Base-by-base conservation (phyloP, 208 protist species). In the Leishmania gerbilli region DNA sequence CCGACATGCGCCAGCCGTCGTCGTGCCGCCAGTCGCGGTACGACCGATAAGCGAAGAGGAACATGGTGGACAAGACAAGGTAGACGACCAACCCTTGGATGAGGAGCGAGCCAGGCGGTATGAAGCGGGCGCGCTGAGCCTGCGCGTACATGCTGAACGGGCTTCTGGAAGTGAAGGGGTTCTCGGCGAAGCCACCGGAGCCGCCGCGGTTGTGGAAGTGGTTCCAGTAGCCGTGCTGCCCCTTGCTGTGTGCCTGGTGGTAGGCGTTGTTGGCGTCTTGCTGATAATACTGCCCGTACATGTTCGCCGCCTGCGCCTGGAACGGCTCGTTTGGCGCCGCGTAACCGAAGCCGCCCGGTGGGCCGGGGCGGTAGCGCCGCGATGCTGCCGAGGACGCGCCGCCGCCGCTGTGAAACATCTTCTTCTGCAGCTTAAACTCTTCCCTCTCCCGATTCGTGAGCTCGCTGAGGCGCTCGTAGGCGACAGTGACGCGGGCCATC, bases 401-500 rank as follows among this genome's bases (percentile, higher is more conserved):
- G 74, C 79, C 79, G 37, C 86, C 84, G 11, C 82, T 77, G 51
- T 82, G 82, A 55, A 88, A 92, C 42, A 79, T 74, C 56, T 79
- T 86, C 68, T 79, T 64, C 76, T 92, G 90, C 64, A 78, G 3
- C 77, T 84, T 85, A 79, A 88, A 97, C 82, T 92, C 89, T 71
- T 95, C 91, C 82, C 76, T 84, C 82, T 97, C 94, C 40, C 85
- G 56, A 17, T 84, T 86, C 13, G 86, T 90, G 55, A 97, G 86
- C 21, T 74, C 64, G 37, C 71, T 82, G 34, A 97, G 81, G 15
- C 88, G 80, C 1, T 97, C 85, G 83, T 97, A 96, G 11, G 91
- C 88, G n/a, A 96, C 91, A 27, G 92, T 96, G 64, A 97, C 93
- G n/a, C 80, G 71, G 51, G 90, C 77, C 94, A 97, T 97, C 40